Percentiles rank a stretch among this genome's conserved stretches.
Evolutionary conservation across 169 alveolate genomes (phyloP).

Genomic region (Plasmodium falciparum): DNA sequence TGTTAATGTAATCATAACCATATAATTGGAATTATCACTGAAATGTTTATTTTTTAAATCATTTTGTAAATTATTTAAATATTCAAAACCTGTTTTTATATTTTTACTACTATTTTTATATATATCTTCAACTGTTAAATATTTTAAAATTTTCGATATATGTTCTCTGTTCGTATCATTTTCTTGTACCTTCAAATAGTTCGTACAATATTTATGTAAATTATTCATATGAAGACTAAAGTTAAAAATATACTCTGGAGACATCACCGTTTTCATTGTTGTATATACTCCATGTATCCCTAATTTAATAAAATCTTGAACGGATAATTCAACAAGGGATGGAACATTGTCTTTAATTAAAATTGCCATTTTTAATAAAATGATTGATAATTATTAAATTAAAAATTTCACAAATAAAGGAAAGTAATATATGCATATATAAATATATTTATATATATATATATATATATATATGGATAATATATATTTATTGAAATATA

Average conservation of each 20-base stretch:
- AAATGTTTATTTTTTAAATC: conserved; percentile 53
- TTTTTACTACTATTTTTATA: conserved; percentile 28
- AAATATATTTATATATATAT: too few relatives aligned
- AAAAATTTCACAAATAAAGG: too few relatives aligned
- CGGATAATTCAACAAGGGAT: conserved; percentile 44
- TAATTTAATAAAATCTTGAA: conserved; percentile 39
- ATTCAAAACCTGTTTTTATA: conserved; percentile 52
- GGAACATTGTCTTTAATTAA: conserved; percentile 37
- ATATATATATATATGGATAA: too few relatives aligned
- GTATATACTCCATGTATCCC: conserved; percentile 65
- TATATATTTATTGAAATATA: too few relatives aligned
- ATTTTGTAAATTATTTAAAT: conserved; percentile 46
- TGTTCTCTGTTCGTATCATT: conserved; percentile 16
- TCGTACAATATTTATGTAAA: conserved; percentile 25
- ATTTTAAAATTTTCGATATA: conserved; percentile 41
- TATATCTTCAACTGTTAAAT: conserved; percentile 40
- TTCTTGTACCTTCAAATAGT: conserved; percentile 40
- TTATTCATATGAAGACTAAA: conserved; percentile 61
- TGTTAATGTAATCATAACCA: conserved; percentile 43
- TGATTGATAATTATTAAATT: too few relatives aligned
- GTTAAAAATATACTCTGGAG: conserved; percentile 59
- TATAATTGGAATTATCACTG: conserved; percentile 51
- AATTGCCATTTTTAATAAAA: conserved; percentile 50
- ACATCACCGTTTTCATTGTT: conserved; percentile 59
- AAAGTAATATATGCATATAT: too few relatives aligned